These are phyloP conservation scores for Phytopythium delawarense DNA, from an alignment of 352 stramenopile species.

Conservation along the genomic window DNA sequence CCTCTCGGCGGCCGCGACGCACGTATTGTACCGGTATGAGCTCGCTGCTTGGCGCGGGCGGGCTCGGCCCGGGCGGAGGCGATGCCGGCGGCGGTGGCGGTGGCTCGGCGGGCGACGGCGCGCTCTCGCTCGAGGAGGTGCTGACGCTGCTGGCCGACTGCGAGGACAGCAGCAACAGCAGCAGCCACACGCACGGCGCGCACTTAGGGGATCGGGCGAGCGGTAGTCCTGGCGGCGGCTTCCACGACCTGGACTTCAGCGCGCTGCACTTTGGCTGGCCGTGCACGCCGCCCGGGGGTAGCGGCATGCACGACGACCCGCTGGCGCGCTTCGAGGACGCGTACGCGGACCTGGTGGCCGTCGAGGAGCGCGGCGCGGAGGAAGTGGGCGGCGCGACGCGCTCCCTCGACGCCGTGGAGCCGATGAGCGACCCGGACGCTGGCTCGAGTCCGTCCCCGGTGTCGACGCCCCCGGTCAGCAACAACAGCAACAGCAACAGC, in stretches of 20 bases:
- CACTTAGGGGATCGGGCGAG: background rate
- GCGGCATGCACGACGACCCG: background rate
- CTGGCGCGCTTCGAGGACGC: background rate
- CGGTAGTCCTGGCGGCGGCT: background rate
- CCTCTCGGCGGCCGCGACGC: too few species aligned
- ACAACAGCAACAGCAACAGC: background rate
- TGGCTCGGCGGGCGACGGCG: constrained; percentile 16
- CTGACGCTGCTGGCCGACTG: constrained; percentile 35
- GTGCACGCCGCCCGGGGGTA: background rate
- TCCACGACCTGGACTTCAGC: background rate
- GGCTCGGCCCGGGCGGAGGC: background rate
- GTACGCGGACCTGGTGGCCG: background rate
- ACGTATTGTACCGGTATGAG: too few species aligned
- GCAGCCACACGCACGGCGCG: background rate
- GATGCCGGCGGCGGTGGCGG: background rate
- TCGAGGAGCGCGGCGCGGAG: background rate
- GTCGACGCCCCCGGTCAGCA: constrained; percentile 15
- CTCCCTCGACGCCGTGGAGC: background rate
- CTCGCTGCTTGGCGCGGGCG: constrained; percentile 5
- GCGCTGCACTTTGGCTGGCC: constrained; percentile 1
- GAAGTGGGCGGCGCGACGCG: background rate
- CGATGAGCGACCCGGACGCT: constrained; percentile 10
- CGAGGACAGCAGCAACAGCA: constrained; percentile 14
- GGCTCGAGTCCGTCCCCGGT: constrained; percentile 7
- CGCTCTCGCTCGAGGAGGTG: constrained; percentile 36